Percentiles rank a stretch among this genome's conserved stretches.
These are phyloP conservation scores for Candida suzukii DNA, from an alignment of 805 yeast genomes.

Conservation along the genomic window DNA sequence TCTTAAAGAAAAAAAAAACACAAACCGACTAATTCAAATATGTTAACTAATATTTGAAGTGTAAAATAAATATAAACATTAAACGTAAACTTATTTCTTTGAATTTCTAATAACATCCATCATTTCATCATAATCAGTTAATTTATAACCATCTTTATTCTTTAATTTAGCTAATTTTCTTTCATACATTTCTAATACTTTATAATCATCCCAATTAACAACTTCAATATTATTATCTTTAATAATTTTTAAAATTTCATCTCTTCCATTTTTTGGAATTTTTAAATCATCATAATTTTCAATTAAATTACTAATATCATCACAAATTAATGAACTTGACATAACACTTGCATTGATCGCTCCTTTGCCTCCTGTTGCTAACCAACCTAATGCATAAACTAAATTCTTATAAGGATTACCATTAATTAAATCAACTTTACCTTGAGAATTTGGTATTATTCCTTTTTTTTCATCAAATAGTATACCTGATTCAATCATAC, in stretches of 20 bases:
- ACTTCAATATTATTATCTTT: slow-evolving; percentile 15
- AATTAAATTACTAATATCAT: slow-evolving; percentile 29
- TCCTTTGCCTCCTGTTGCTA: slow-evolving; percentile 78
- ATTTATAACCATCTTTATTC: slow-evolving; percentile 56
- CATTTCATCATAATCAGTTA: slow-evolving; percentile 43
- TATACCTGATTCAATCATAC: slow-evolving; percentile 43
- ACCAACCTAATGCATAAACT: slow-evolving; percentile 87
- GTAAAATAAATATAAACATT: too few relatives aligned
- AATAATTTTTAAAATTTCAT: slow-evolving; percentile 17
- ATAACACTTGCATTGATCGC: slow-evolving; percentile 88
- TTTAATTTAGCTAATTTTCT: slow-evolving; percentile 33
- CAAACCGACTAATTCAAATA: too few relatives aligned
- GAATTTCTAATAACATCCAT: slow-evolving; percentile 20
- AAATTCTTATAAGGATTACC: slow-evolving; percentile 8
- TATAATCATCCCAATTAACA: slow-evolving; percentile 67
- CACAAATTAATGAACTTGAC: slow-evolving; percentile 74
- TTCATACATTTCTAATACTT: slow-evolving; percentile 48
- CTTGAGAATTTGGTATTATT: slow-evolving; percentile 37
- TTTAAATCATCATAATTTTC: slow-evolving; percentile 36
- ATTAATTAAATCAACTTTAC: slow-evolving; percentile 23
- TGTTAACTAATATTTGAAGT: too few relatives aligned
- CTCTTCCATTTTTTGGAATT: slow-evolving; percentile 22
- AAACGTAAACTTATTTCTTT: too few relatives aligned
- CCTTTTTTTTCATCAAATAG: slow-evolving; percentile 40
- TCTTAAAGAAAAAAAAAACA: too few relatives aligned